Evolutionary conservation across 306 rosid species (phyloP), one percentile per base, ranked within the genome.

Genomic region (Malus domestica): DNA sequence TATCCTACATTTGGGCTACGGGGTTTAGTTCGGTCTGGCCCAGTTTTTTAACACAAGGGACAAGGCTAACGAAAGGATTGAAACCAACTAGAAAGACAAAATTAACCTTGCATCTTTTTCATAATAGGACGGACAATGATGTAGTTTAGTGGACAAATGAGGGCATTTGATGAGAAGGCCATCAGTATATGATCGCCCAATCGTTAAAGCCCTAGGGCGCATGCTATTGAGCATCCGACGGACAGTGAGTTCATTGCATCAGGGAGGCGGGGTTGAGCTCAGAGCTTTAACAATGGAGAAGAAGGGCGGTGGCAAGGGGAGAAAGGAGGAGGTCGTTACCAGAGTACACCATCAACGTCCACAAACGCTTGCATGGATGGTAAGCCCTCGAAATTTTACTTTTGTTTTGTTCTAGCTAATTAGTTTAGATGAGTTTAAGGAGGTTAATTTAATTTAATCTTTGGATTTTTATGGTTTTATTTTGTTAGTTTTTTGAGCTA

Each of bases 331-430:
- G 71, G 81, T 86, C 13, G 85, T 73, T 16, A 86, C 81, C 67
- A 77, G 85, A 85, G 82, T 82, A 85, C 74, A 85, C 86, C 6
- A 19, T 85, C 84, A 85, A 85, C 77, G 83, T 85, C 68, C 89
- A 86, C 70, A 82, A 80, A 23, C 86, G 86, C 77, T 40, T 83
- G 70, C 89, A 82, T 73, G 89, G 85, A 77, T 86, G 83, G 85
- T 82, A 57, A 61, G 4, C 30, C 44, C 20, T 15, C 55, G 2
- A 14, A 54, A 5, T 55, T 33, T 38, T 71, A 38, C 16, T 20
- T 27, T 6, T 20, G 2, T 32, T 5, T 35, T 57, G 38, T 58
- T 23, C 10, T 5, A 45, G 29, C 27, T 16, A 20, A 22, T 27
- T 46, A 55, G 7, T 62, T 23, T 14, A 23, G 79, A 66, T 15